phyloP scores from a whole-genome alignment of 2,329 filamentous ascomycete species.

The Calonectria pauciramosa region DNA sequence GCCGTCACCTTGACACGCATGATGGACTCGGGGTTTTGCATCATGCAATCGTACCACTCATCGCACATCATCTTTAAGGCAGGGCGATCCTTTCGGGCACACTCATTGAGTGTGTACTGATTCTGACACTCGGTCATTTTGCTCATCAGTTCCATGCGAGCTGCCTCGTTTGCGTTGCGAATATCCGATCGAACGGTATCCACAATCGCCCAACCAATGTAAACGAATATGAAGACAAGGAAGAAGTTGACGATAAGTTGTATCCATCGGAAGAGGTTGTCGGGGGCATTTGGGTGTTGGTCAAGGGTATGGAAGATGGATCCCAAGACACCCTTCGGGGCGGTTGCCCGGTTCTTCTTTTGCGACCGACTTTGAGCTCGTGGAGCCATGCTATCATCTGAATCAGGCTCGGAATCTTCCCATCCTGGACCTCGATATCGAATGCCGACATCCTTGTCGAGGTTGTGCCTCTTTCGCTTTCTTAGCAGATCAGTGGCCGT shows the following conservation, averaged over 20 bases:
- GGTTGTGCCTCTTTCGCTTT: constrained; percentile 67
- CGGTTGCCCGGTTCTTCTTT: constrained; percentile 41
- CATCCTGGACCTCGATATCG: constrained; percentile 58
- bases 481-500: constrained; percentile 61
- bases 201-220: constrained; percentile 78
- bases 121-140: constrained; percentile 81
- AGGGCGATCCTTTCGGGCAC: constrained; percentile 75
- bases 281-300: constrained; percentile 70
- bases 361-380: constrained; percentile 39
- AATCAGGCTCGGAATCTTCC: constrained; percentile 64
- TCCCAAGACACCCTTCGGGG: constrained; percentile 51
- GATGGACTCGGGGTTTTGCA: constrained; percentile 81
- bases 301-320: constrained; percentile 66
- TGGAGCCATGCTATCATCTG: constrained; percentile 53
- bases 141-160: constrained; percentile 76
- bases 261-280: constrained; percentile 71
- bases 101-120: constrained; percentile 83
- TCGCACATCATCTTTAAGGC: constrained; percentile 81
- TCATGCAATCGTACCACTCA: constrained; percentile 91
- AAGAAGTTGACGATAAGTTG: constrained; percentile 74
- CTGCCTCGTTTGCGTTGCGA: constrained; percentile 76
- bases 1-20: constrained; percentile 86
- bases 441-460: constrained; percentile 66
- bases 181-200: constrained; percentile 82
- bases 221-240: constrained; percentile 69